A percentile compares a stretch with the other conserved stretches of the same genome.
Conservation (phyloP, 1,284 basidiomycete species). For the Inonotus obliquus region DNA sequence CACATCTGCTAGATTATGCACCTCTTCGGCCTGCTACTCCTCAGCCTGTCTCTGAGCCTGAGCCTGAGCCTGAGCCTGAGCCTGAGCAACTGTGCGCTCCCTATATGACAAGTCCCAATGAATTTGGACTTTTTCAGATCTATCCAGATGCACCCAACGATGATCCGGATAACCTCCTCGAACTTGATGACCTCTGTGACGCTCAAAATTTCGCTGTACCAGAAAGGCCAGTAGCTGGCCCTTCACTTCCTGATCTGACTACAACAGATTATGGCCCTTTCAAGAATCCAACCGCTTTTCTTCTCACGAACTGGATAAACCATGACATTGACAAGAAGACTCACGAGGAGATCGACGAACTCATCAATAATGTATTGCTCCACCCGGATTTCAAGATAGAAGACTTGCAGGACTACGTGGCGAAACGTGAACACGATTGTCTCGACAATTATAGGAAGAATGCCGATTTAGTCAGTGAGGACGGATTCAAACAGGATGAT, state of each 20-base stretch:
- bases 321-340: slow-evolving; percentile 23
- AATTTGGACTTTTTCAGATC: background rate
- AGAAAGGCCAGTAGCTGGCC: background rate
- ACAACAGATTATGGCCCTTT: slow-evolving; percentile 2
- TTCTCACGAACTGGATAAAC: slow-evolving; percentile 21
- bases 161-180: background rate
- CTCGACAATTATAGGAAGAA: background rate
- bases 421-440: background rate
- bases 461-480: background rate
- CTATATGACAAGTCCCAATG: background rate
- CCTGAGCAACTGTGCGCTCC: background rate
- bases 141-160: background rate
- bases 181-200: background rate
- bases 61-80: background rate
- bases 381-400: slow-evolving; percentile 19
- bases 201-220: background rate
- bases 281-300: slow-evolving; percentile 1
- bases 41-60: background rate
- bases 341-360: slow-evolving; percentile 22
- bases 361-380: slow-evolving; percentile 30
- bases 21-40: background rate
- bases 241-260: background rate
- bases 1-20: background rate
- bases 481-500: too few species aligned
- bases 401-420: background rate